These are phyloP conservation scores for Chlamydomonas sp. DNA, from an alignment of 139 green algal species.

Conservation along the genomic window DNA sequence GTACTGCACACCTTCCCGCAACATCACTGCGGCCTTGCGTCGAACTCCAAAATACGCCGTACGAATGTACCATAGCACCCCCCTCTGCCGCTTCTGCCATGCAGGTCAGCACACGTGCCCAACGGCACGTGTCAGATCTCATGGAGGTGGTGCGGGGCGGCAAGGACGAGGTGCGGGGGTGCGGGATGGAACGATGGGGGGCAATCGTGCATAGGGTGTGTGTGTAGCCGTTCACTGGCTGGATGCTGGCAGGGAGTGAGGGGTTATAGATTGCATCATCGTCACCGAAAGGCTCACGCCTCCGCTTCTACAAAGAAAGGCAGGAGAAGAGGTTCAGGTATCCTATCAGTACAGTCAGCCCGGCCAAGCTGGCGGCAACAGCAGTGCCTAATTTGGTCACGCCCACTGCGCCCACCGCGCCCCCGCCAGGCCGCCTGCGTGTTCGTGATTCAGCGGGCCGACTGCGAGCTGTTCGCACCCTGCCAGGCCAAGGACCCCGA, in stretches of 20 bases:
- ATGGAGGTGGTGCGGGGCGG: constrained; percentile 28
- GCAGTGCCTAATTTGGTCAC: neutral
- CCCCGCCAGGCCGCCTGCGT: constrained; percentile 47
- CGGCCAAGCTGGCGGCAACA: neutral
- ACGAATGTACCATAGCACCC: neutral
- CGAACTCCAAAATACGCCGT: too few relatives aligned
- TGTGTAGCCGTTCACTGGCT: neutral
- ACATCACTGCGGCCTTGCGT: too few relatives aligned
- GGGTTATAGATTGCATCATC: neutral
- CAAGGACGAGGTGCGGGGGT: constrained; percentile 23
- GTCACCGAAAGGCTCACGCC: neutral
- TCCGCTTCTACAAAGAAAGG: neutral
- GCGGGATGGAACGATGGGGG: neutral
- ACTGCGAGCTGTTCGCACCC: constrained; percentile 66
- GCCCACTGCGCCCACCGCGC: neutral
- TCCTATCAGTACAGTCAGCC: neutral
- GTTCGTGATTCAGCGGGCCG: constrained; percentile 69
- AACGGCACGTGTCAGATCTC: constrained; percentile 68
- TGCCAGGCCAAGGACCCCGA: constrained; percentile 61
- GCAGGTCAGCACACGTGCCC: constrained; percentile 59
- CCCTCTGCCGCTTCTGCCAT: neutral
- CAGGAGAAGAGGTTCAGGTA: neutral
- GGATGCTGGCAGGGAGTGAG: neutral
- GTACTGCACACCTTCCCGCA: too few relatives aligned
- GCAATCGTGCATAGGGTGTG: neutral